Percentiles rank a stretch among this genome's conserved stretches.
Conservation (phyloP, 495 filamentous ascomycete species). For the Eremomyces bilateralis region DNA sequence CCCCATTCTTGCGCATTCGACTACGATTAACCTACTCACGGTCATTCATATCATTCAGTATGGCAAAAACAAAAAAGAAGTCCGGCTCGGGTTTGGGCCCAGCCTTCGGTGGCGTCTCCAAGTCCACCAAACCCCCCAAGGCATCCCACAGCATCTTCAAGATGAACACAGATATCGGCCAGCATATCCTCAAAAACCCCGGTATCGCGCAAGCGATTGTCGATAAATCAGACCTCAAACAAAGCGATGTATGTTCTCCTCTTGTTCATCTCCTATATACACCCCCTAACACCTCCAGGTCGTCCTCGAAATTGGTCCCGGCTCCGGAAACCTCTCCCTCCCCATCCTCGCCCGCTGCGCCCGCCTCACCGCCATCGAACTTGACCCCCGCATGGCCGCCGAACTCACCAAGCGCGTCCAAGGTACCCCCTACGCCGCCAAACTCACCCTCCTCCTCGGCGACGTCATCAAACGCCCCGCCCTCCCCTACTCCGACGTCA, state of each 20-base stretch:
- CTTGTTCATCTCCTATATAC: neutral
- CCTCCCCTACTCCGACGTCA: slow-evolving; percentile 71
- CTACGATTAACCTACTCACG: no score
- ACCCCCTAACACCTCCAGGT: slow-evolving; percentile 18
- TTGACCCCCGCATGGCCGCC: slow-evolving; percentile 91
- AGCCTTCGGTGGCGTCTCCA: no score
- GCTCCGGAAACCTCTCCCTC: slow-evolving; percentile 74
- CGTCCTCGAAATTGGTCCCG: slow-evolving; percentile 55
- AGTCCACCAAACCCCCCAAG: neutral
- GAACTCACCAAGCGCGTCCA: slow-evolving; percentile 90
- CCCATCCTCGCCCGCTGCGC: slow-evolving; percentile 73
- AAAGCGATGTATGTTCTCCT: slow-evolving; percentile 44
- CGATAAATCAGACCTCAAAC: slow-evolving; percentile 73
- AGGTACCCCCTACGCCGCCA: slow-evolving; percentile 56
- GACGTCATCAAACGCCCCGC: slow-evolving; percentile 77
- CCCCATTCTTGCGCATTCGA: no score
- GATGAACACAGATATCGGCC: slow-evolving; percentile 65
- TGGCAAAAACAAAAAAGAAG: no score
- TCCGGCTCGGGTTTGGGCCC: no score
- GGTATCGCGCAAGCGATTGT: slow-evolving; percentile 77
- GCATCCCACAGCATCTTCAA: slow-evolving; percentile 42
- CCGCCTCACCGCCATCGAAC: slow-evolving; percentile 73
- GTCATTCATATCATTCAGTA: no score
- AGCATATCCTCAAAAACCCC: slow-evolving; percentile 92
- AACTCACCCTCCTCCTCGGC: slow-evolving; percentile 65